Percentiles rank a stretch among this genome's conserved stretches.
Conservation (phyloP, 768 basidiomycete species). For the Rossbeevera mucosa region DNA sequence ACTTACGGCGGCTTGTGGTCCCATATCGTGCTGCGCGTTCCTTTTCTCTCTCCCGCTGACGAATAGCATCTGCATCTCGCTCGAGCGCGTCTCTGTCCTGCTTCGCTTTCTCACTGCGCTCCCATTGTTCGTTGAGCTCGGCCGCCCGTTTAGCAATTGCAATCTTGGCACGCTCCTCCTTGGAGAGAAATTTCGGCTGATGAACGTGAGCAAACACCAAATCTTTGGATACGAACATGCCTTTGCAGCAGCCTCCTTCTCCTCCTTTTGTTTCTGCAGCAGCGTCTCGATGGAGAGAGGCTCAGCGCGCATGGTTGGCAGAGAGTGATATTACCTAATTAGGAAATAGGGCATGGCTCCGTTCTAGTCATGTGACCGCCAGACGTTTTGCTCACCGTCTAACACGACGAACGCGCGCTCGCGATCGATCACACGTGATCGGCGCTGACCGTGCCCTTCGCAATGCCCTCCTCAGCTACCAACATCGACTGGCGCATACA, state of each 20-base stretch:
- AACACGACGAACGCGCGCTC: conserved; percentile 14
- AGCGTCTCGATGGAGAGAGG: conserved; percentile 88
- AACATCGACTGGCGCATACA: conserved; percentile 28
- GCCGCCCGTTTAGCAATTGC: conserved; percentile 84
- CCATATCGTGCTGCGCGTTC: conserved; percentile 39
- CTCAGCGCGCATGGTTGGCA: conserved; percentile 47
- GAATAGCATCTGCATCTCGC: conserved; percentile 63
- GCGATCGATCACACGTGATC: conserved; percentile 22
- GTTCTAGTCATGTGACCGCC: conserved; percentile 10
- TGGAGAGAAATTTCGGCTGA: conserved; percentile 95
- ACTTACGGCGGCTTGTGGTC: conserved; percentile 30
- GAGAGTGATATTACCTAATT: conserved; percentile 4
- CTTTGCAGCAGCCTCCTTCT: conserved; percentile 88
- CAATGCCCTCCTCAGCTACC: conserved; percentile 7
- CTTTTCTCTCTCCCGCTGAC: conserved; percentile 45
- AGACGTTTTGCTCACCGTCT: conserved; percentile 18
- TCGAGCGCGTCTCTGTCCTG: conserved; percentile 71
- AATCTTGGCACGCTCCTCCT: conserved; percentile 83
- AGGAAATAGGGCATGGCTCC: conserved; percentile 2
- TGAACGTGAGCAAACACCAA: conserved; percentile 2
- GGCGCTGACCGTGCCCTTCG: conserved; percentile 12
- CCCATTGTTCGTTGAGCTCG: conserved; percentile 73
- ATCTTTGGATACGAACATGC: conserved; percentile 35
- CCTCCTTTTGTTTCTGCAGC: conserved; percentile 79
- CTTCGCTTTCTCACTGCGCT: conserved; percentile 55